Evolutionary conservation across 495 filamentous ascomycete genomes (phyloP).

Genomic region (Melanomma pulvis-pyrius): DNA sequence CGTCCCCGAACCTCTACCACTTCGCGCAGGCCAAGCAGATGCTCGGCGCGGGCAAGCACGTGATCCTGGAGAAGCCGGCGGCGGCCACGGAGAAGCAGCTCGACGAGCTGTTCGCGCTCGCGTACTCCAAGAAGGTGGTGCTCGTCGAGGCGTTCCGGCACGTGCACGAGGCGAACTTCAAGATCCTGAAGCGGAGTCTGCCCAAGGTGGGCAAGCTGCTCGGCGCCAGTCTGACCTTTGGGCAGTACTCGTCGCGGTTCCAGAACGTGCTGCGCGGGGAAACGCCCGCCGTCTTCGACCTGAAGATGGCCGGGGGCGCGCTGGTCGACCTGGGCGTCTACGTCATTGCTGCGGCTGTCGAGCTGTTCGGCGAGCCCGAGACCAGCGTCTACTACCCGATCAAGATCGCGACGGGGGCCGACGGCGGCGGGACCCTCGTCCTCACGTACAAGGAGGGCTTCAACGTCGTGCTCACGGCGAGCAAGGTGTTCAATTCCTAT

Average conservation of each 20-base stretch:
- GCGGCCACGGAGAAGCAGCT: constrained; percentile 73
- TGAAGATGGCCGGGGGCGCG: constrained; percentile 73
- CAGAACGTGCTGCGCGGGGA: constrained; percentile 57
- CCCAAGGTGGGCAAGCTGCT: constrained; percentile 63
- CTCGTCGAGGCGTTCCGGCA: constrained; percentile 46
- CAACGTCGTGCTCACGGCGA: constrained; percentile 38
- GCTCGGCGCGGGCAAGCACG: constrained; percentile 76
- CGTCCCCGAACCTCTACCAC: constrained; percentile 60
- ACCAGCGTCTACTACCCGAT: constrained; percentile 46
- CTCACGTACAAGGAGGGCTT: constrained; percentile 43
- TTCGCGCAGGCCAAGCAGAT: constrained; percentile 65
- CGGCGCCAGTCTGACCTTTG: constrained; percentile 43
- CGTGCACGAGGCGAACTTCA: constrained; percentile 67
- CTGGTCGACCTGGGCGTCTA: constrained; percentile 86
- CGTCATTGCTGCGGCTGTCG: constrained; percentile 77
- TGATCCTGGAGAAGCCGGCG: constrained; percentile 90
- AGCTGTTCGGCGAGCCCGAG: constrained; percentile 75
- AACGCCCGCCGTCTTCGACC: constrained; percentile 84
- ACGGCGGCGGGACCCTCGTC: constrained; percentile 43
- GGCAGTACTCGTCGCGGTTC: constrained; percentile 43
- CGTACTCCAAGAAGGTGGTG: constrained; percentile 53
- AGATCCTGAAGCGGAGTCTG: constrained; percentile 69
- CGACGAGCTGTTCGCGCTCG: constrained; percentile 65
- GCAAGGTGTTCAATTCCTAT: constrained; percentile 39
- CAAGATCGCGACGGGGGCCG: constrained; percentile 42